These are phyloP conservation scores for Neurospora sp. DNA, from an alignment of 495 filamentous ascomycete species.

Conservation along the genomic window DNA sequence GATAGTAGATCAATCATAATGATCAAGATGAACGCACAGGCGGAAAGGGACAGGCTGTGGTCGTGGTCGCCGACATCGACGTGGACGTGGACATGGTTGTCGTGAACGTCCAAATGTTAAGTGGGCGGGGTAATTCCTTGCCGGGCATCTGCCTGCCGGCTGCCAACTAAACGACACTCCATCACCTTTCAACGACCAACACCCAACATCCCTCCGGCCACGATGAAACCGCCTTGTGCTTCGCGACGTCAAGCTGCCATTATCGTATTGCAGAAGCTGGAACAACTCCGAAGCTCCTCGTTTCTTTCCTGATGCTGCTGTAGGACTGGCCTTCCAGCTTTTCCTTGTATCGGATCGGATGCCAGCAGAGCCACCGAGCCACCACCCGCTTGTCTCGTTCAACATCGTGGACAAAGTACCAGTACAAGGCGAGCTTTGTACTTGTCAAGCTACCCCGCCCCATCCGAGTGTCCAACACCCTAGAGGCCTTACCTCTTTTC, in stretches of 20 bases:
- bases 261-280: not conserved
- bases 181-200: not conserved
- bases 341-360: not conserved
- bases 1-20: not conserved
- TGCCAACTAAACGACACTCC: not conserved
- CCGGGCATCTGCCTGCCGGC: not conserved
- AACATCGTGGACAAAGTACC: not conserved
- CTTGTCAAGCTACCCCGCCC: not conserved
- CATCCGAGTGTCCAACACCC: not conserved
- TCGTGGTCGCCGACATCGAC: not conserved
- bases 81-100: not conserved
- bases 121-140: not conserved
- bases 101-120: not conserved
- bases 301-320: not conserved
- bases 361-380: not conserved
- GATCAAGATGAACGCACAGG: not conserved
- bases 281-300: not conserved
- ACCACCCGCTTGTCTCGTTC: not conserved
- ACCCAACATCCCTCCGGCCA: not conserved
- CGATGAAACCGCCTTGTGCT: not conserved
- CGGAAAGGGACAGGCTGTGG: not conserved
- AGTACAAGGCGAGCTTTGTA: not conserved
- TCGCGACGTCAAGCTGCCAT: not conserved
- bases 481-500: not conserved
- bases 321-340: not conserved